phyloP scores from a whole-genome alignment of 305 asterid genomes.

The Euphrasia arctica region DNA sequence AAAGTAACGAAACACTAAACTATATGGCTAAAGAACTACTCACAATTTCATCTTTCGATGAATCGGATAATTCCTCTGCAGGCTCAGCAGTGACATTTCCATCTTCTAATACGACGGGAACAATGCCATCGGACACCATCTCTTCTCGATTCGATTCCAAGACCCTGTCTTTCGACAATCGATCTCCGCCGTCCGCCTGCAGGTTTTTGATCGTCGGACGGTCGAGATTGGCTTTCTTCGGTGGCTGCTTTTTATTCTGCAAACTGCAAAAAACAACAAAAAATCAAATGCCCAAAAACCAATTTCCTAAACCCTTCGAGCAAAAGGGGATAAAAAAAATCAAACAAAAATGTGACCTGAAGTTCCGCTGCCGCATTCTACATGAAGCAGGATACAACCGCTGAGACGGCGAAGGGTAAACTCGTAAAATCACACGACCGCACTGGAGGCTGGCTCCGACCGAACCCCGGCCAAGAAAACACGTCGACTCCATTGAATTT shows the following conservation, averaged over 20 bases:
- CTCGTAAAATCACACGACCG: slow-evolving; percentile 36
- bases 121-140: slow-evolving; percentile 24
- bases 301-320: slow-evolving; percentile 10
- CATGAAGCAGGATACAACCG: slow-evolving; percentile 54
- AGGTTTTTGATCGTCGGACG: slow-evolving; percentile 33
- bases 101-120: slow-evolving; percentile 33
- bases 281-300: slow-evolving; percentile 7
- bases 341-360: slow-evolving; percentile 42
- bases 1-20: neutral
- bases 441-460: slow-evolving; percentile 35
- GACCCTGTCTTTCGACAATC: slow-evolving; percentile 28
- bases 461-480: slow-evolving; percentile 48
- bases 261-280: slow-evolving; percentile 38
- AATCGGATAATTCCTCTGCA: slow-evolving; percentile 31
- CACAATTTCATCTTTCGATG: slow-evolving; percentile 30
- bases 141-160: slow-evolving; percentile 42
- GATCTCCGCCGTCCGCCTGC: slow-evolving; percentile 29
- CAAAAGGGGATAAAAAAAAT: neutral
- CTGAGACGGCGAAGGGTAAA: slow-evolving; percentile 40
- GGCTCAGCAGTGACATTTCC: slow-evolving; percentile 27
- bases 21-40: slow-evolving; percentile 20
- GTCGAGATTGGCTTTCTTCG: slow-evolving; percentile 49
- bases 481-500: slow-evolving; percentile 59
- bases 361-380: slow-evolving; percentile 65
- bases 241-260: slow-evolving; percentile 54